phyloP scores from a whole-genome alignment of 225 moss, liverwort and hornwort genomes.

The Physcomitrellopsis africana region DNA sequence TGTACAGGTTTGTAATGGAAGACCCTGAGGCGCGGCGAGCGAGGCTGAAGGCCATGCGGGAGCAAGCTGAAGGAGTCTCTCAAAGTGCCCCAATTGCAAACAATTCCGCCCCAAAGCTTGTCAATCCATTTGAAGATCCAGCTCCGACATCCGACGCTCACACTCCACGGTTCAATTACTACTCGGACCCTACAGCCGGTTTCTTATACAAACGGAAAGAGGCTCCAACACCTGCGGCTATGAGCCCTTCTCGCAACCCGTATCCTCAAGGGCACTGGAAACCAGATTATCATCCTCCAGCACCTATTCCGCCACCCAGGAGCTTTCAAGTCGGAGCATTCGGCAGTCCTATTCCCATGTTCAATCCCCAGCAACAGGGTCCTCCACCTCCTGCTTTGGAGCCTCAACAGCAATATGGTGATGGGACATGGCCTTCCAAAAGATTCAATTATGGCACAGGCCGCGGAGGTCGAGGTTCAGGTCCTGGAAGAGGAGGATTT shows the following conservation, averaged over 20 bases:
- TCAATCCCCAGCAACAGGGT: constrained; percentile 39
- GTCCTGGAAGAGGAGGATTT: constrained; percentile 47
- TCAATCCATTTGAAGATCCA: constrained; percentile 57
- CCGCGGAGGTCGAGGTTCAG: constrained; percentile 34
- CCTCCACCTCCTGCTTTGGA: constrained; percentile 37
- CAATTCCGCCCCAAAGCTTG: constrained; percentile 31
- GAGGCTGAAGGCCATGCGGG: constrained; percentile 52
- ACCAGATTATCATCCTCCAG: constrained; percentile 37
- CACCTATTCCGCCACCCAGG: constrained; percentile 31
- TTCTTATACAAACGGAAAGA: constrained; percentile 47
- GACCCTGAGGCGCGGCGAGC: constrained; percentile 51
- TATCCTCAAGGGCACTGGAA: constrained; percentile 37
- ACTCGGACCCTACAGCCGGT: constrained; percentile 61
- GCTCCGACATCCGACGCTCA: constrained; percentile 44
- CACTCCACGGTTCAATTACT: constrained; percentile 60
- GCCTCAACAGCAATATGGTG: constrained; percentile 27
- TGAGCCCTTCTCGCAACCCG: background rate
- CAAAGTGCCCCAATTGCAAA: constrained; percentile 26
- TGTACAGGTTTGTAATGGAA: constrained; percentile 49
- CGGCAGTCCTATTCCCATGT: constrained; percentile 59
- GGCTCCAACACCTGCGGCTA: constrained; percentile 12
- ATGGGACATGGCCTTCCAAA: constrained; percentile 39
- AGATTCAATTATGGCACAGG: constrained; percentile 40
- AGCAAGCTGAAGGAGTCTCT: constrained; percentile 44
- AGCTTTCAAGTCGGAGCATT: constrained; percentile 42